A percentile compares a stretch with the other conserved stretches of the same genome.
Conservation (phyloP, 192 early-diverging fungal species). For the Phycomyces blakesleeanus region DNA sequence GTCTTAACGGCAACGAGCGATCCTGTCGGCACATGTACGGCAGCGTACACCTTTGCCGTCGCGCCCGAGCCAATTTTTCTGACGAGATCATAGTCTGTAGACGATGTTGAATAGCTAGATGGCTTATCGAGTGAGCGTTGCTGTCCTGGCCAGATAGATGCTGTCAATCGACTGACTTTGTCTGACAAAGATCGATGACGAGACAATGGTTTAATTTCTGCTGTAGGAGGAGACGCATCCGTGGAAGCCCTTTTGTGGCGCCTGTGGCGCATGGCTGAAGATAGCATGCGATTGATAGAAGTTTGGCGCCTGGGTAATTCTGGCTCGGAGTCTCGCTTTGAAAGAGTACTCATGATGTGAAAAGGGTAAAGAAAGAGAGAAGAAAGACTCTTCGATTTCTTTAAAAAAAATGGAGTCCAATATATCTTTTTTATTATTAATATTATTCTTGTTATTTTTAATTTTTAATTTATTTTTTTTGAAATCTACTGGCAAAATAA, state of each 20-base stretch:
- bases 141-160: not conserved
- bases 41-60: slow-evolving; percentile 25
- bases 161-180: slow-evolving; percentile 6
- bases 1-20: slow-evolving; percentile 25
- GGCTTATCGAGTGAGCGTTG: not conserved
- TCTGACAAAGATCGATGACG: slow-evolving; percentile 13
- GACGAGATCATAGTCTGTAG: slow-evolving; percentile 13
- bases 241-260: not conserved
- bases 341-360: too few relatives aligned
- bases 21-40: slow-evolving; percentile 15
- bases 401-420: too few relatives aligned
- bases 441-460: too few relatives aligned
- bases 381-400: too few relatives aligned
- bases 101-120: not conserved
- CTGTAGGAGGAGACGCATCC: not conserved
- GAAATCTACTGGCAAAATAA: too few relatives aligned
- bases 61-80: slow-evolving; percentile 24
- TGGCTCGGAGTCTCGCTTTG: not conserved
- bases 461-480: too few relatives aligned
- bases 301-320: slow-evolving; percentile 20
- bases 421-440: too few relatives aligned
- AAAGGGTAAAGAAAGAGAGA: too few relatives aligned
- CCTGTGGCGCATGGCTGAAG: not conserved
- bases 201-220: not conserved
- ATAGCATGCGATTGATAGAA: slow-evolving; percentile 6